phyloP scores from a whole-genome alignment of 768 basidiomycete species.

The Melanogaster broomeanus region DNA sequence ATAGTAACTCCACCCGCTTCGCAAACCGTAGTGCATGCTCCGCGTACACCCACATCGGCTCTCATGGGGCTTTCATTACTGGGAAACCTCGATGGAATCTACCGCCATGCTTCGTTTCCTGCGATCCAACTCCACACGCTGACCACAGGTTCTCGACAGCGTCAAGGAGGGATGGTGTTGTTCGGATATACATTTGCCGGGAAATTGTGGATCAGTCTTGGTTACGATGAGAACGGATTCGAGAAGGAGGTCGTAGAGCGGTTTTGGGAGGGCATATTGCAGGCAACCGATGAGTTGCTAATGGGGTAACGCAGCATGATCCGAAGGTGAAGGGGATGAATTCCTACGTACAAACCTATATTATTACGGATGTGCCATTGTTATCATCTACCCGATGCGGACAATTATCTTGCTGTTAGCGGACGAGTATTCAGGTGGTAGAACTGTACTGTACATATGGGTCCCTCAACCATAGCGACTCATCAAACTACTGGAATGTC shows the following conservation, averaged over 20 bases:
- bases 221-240: slow-evolving; percentile 80
- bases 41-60: slow-evolving; percentile 55
- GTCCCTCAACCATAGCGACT: no score
- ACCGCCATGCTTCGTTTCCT: slow-evolving; percentile 66
- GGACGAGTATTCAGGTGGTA: neutral
- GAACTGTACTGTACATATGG: no score
- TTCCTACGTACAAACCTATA: neutral
- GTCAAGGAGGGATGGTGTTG: slow-evolving; percentile 75
- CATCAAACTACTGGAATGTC: no score
- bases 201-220: slow-evolving; percentile 77
- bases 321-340: neutral
- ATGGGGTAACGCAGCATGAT: slow-evolving; percentile 15
- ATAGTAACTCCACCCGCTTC: slow-evolving; percentile 30
- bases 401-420: neutral
- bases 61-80: slow-evolving; percentile 80
- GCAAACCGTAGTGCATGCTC: slow-evolving; percentile 13
- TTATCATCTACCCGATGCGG: neutral
- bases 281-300: slow-evolving; percentile 61
- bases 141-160: slow-evolving; percentile 84
- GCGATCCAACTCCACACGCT: slow-evolving; percentile 64
- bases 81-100: slow-evolving; percentile 83
- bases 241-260: slow-evolving; percentile 55
- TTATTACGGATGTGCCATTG: neutral
- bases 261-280: slow-evolving; percentile 67
- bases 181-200: slow-evolving; percentile 79